Evolutionary conservation across 345 rosid genomes (phyloP).

Genomic region (Zanthoxylum bungeanum): DNA sequence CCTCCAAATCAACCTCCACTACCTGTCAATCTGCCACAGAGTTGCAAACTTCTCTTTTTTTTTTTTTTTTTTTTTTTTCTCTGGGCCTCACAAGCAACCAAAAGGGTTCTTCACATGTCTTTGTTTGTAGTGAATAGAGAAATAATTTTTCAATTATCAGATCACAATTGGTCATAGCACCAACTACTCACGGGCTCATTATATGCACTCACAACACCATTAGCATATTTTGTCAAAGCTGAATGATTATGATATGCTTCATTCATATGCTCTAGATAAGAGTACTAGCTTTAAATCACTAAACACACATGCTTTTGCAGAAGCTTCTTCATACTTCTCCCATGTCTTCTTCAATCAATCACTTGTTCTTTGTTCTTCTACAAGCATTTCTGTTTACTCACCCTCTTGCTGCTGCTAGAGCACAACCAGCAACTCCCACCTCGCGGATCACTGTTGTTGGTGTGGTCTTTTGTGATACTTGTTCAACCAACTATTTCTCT

Average conservation of each 20-base stretch:
- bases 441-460: constrained; percentile 63
- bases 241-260: not conserved
- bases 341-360: constrained; percentile 45
- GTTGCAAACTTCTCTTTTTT: not conserved
- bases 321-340: constrained; percentile 37
- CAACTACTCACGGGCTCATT: constrained; percentile 63
- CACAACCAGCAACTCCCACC: constrained; percentile 28
- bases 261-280: constrained; percentile 9
- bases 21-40: constrained; percentile 24
- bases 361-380: constrained; percentile 37
- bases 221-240: constrained; percentile 12
- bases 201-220: constrained; percentile 26
- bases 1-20: constrained; percentile 20
- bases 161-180: constrained; percentile 44
- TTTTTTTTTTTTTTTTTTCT: constrained; percentile 31
- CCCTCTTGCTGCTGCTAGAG: constrained; percentile 19
- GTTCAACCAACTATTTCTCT: too few relatives aligned
- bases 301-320: constrained; percentile 12
- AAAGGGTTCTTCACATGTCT: too few relatives aligned
- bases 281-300: not conserved
- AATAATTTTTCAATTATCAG: constrained; percentile 20
- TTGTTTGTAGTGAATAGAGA: constrained; percentile 57
- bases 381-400: constrained; percentile 29
- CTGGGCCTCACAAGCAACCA: too few relatives aligned
- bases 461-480: too few relatives aligned